Base-by-base conservation (phyloP, 1,284 basidiomycete genomes). In the Blastosporella zonata region DNA sequence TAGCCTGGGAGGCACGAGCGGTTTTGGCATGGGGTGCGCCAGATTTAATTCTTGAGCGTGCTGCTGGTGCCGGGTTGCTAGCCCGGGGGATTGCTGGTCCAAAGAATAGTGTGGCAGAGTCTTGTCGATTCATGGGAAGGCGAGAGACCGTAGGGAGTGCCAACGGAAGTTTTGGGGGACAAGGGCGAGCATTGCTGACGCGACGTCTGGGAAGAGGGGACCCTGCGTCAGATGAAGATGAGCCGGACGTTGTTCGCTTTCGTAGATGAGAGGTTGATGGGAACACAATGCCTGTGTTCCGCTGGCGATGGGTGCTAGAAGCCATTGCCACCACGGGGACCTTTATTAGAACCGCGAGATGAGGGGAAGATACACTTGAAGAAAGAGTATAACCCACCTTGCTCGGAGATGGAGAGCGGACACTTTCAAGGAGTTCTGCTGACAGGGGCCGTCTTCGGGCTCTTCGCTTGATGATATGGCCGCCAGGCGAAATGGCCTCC, bases 61-160 rank as follows among this genome's bases (percentile, higher is more conserved):
- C 45, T 21, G 54, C 54, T 1, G 64, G 54, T 43, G 47, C 46
- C 20, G 36, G 43, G 31, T 54, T 48, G 33, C 42, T 39, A 1
- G 55, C 25, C 21, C 56, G 54, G 29, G 74, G 69, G 49, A 87
- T 84, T 23, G 78, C 58, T 5, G 86, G 84, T 1, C 85, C 84
- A 56, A 89, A 89, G 63, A 90, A 89, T 5, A 86, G 63, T 0
- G 85, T 84, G 3, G 82, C 84, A 1, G 84, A 82, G 43, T 74
- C 71, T 33, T 69, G 63, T 37, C 71, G 71, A 49, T 55, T 70
- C 22, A 74, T 60, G 1, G 58, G 62, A 15, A 62, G 55, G 43
- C 60, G 63, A 44, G 60, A 40, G 40, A 56, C 42, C 36, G 53
- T 17, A 27, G 55, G 56, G 46, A 38, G 45, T 48, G 50, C 44